Base-by-base conservation (phyloP, 805 yeast genomes). In the Candida nonsorbophila region DNA sequence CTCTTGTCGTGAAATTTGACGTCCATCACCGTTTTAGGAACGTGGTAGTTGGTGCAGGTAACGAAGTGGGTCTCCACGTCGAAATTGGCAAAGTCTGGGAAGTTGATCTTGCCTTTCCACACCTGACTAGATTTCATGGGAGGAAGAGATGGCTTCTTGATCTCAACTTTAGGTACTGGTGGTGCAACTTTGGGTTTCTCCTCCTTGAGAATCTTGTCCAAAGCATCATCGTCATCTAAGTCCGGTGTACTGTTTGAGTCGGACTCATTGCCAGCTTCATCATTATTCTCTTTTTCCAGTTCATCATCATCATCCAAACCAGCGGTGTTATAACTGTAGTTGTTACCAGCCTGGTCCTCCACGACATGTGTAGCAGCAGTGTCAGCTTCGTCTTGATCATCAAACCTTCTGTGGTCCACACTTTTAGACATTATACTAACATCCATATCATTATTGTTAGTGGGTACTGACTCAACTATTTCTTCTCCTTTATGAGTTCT, bases 401-500 rank as follows among this genome's bases (percentile, higher is more conserved):
- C 40, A 33, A 59, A 58, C 13, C 53, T 42, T 24, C 67, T 40
- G 36, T 62, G 68, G 40, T 62, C 69, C 11, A 62, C 55, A 22
- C 52, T 52, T 24, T 53, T 46, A 7, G 56, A 46, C 6, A 55
- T 45, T 15, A 62, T 47, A 28, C 40, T 41, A 12, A 42, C 44
- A 25, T 55, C 58, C 19, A 44, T 42, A 14, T 47, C 53, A 25
- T 52, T 52, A 28, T 50, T 47, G 20, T 47, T 41, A 17, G 42
- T 42, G 22, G 37, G 31, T 6, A 45, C 40, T 27, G 45, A 43
- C 32, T 82, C 94, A 5, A 84, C 68, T n/a, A 83, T 52, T 47
- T 83, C 88, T 37, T 87, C 95, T 15, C 96, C 95, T 51, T 82
- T 84, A 51, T 86, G 95, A 3, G 95, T 84, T 44, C 86, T 69